Conservation (phyloP, 768 basidiomycete genomes). For the Collybia nuda region DNA sequence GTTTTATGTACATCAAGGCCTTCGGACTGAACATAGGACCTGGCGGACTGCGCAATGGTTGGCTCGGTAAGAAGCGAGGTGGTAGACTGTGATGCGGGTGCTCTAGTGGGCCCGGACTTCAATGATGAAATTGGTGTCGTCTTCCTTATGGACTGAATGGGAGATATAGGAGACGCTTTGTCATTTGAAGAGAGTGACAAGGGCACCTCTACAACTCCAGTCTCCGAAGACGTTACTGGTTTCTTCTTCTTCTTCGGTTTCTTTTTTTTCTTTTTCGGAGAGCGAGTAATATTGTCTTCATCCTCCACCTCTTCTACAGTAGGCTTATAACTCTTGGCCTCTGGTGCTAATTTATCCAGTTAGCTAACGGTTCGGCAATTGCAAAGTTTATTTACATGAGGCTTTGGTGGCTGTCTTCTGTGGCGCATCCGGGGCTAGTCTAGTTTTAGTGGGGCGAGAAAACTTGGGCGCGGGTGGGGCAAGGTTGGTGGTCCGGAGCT, state of each 20-base stretch:
- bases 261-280: constrained; percentile 55
- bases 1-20: constrained; percentile 48
- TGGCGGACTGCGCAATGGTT: constrained; percentile 64
- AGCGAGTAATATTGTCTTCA: constrained; percentile 46
- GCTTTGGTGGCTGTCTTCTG: background rate
- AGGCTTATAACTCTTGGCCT: constrained; percentile 34
- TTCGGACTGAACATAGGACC: constrained; percentile 61
- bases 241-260: constrained; percentile 73
- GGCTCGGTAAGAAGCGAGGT: constrained; percentile 41
- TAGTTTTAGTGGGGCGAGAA: background rate
- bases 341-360: background rate
- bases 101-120: constrained; percentile 16
- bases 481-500: constrained; percentile 26
- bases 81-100: constrained; percentile 27
- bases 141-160: constrained; percentile 20
- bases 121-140: constrained; percentile 12
- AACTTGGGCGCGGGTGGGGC: background rate
- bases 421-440: background rate
- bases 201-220: constrained; percentile 13
- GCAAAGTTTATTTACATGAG: background rate
- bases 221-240: constrained; percentile 21
- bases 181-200: constrained; percentile 16
- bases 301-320: constrained; percentile 78
- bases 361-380: background rate
- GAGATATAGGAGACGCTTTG: constrained; percentile 9